These are phyloP conservation scores for Beauveria australis DNA, from an alignment of 2,329 filamentous ascomycete genomes.

Conservation along the genomic window DNA sequence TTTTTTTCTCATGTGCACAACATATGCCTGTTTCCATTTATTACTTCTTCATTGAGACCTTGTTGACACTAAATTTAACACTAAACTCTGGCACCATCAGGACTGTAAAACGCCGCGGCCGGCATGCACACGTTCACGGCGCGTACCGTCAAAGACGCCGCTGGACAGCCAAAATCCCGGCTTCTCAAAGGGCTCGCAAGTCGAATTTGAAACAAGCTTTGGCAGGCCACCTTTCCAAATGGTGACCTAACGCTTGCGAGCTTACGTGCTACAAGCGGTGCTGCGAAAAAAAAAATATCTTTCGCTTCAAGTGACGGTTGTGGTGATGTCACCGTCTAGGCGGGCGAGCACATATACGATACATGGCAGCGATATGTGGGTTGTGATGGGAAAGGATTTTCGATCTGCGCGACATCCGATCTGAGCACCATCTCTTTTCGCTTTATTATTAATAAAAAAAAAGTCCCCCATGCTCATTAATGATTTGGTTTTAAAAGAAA, in stretches of 20 bases:
- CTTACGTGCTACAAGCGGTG: no score
- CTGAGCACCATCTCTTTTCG: slow-evolving; percentile 3
- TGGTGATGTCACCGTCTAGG: background rate
- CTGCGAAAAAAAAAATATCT: background rate
- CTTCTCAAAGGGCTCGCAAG: no score
- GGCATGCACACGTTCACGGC: no score
- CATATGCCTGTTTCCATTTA: background rate
- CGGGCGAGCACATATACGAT: no score
- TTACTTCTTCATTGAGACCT: background rate
- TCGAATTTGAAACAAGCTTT: no score
- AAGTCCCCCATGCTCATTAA: background rate
- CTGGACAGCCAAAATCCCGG: no score
- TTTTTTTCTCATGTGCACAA: background rate
- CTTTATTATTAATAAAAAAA: background rate
- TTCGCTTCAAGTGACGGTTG: background rate
- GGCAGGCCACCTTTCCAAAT: no score
- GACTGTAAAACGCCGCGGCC: no score
- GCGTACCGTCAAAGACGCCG: no score
- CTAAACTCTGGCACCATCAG: background rate
- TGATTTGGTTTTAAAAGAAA: background rate
- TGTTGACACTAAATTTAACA: background rate
- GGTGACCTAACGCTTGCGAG: no score
- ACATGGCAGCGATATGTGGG: background rate
- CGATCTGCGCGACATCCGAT: slow-evolving; percentile 10
- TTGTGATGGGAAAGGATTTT: background rate